Evolutionary conservation across 306 rosid species (phyloP).

Genomic region (Cucurbita ficifolia): DNA sequence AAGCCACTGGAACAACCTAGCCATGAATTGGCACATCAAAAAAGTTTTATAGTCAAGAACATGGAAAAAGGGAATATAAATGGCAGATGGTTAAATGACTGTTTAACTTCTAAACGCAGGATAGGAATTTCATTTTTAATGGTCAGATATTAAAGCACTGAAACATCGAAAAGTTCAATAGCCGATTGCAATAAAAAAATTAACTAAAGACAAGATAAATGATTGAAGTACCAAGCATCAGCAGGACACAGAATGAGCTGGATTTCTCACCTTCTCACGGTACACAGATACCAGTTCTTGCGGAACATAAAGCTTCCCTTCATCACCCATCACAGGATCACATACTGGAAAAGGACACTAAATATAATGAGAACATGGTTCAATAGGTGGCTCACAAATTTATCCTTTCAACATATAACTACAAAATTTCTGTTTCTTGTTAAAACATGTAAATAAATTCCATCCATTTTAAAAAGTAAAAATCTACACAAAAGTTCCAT

Average conservation of each 20-base stretch:
- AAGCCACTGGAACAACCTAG: constrained; percentile 88
- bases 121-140: neutral
- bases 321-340: constrained; percentile 99
- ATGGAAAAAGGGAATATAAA: neutral
- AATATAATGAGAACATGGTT: constrained; percentile 12
- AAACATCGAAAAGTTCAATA: neutral
- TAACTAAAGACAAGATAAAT: neutral
- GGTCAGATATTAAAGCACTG: neutral
- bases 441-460: neutral
- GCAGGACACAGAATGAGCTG: neutral
- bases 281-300: constrained; percentile 68
- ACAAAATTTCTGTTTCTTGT: neutral
- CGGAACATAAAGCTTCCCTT: constrained; percentile 90
- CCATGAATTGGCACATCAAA: constrained; percentile 9
- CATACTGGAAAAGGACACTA: constrained; percentile 39
- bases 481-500: neutral
- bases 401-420: neutral
- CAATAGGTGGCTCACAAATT: neutral
- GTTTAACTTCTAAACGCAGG: neutral
- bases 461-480: neutral
- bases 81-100: neutral
- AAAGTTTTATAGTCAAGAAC: neutral
- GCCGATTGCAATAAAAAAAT: neutral
- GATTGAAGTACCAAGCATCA: neutral
- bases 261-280: constrained; percentile 64